Conservation (phyloP, 1,284 basidiomycete species). For the Anthracocystis panici-leucophaei region DNA sequence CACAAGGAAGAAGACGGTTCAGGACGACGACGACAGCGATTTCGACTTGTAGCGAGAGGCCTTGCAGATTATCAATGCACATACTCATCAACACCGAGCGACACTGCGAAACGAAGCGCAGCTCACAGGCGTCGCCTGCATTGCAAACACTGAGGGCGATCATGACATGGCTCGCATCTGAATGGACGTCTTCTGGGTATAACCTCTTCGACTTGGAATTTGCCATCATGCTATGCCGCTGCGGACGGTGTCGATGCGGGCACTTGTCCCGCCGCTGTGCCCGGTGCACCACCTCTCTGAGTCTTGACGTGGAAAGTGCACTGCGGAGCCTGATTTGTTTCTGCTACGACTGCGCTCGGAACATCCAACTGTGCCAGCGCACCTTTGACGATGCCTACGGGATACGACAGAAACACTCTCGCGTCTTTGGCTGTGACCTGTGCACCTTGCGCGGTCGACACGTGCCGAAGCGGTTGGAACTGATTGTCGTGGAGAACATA, state of each 20-base stretch:
- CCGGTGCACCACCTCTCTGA: constrained; percentile 19
- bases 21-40: constrained; percentile 59
- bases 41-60: constrained; percentile 46
- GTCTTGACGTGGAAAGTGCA: constrained; percentile 62
- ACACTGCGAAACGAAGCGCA: not conserved
- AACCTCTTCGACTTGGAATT: not conserved
- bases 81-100: not conserved
- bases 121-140: too few relatives aligned
- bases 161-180: too few relatives aligned
- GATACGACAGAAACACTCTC: constrained; percentile 53
- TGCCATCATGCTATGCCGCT: not conserved
- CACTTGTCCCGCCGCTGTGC: not conserved
- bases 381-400: constrained; percentile 57
- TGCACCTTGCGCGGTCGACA: constrained; percentile 82
- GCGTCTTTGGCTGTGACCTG: constrained; percentile 75
- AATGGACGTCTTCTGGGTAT: not conserved
- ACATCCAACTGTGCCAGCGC: constrained; percentile 59
- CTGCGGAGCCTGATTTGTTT: constrained; percentile 54
- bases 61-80: not conserved
- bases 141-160: not conserved
- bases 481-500: constrained; percentile 92
- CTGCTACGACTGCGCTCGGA: constrained; percentile 53
- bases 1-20: constrained; percentile 52
- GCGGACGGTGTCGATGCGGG: constrained; percentile 8
- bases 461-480: constrained; percentile 83